A percentile compares a stretch with the other conserved stretches of the same genome.
Evolutionary conservation across 1,284 basidiomycete genomes (phyloP).

Genomic region (Naganishia sp.): DNA sequence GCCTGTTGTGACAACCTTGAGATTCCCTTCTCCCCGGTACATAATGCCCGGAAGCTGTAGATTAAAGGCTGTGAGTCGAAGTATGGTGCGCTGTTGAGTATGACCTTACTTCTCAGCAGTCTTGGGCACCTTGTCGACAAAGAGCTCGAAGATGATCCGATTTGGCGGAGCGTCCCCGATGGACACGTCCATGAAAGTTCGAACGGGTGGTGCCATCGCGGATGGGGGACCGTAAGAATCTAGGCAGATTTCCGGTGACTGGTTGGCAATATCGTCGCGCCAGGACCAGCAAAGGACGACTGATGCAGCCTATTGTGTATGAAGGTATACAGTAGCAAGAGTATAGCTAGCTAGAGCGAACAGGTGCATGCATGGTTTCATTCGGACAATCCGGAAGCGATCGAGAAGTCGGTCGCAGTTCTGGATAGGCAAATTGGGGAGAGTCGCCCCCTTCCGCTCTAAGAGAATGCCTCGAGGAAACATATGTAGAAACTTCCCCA

Average conservation of each 20-base stretch:
- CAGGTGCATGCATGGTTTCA: not conserved
- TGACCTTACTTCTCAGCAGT: slow-evolving; percentile 78
- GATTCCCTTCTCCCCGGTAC: slow-evolving; percentile 80
- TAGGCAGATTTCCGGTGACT: too few relatives aligned
- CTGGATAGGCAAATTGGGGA: not conserved
- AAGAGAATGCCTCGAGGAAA: too few relatives aligned
- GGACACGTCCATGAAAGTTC: slow-evolving; percentile 34
- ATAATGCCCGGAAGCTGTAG: slow-evolving; percentile 77
- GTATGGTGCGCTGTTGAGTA: not conserved
- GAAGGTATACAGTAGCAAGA: too few relatives aligned
- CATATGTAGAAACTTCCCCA: too few relatives aligned
- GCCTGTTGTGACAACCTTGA: slow-evolving; percentile 65
- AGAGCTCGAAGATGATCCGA: slow-evolving; percentile 33
- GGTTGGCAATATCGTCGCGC: too few relatives aligned
- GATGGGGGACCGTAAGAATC: too few relatives aligned
- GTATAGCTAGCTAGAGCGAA: not conserved
- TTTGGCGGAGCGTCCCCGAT: slow-evolving; percentile 30
- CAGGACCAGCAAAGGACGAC: too few relatives aligned
- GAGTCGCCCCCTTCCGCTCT: too few relatives aligned
- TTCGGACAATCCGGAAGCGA: not conserved
- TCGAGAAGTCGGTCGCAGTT: not conserved
- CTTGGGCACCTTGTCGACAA: slow-evolving; percentile 65
- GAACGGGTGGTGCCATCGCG: slow-evolving; percentile 23
- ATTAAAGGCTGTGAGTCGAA: not conserved
- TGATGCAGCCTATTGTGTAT: too few relatives aligned